Evolutionary conservation across 805 yeast species (phyloP).

Genomic region (Metschnikowia kofuensis): DNA sequence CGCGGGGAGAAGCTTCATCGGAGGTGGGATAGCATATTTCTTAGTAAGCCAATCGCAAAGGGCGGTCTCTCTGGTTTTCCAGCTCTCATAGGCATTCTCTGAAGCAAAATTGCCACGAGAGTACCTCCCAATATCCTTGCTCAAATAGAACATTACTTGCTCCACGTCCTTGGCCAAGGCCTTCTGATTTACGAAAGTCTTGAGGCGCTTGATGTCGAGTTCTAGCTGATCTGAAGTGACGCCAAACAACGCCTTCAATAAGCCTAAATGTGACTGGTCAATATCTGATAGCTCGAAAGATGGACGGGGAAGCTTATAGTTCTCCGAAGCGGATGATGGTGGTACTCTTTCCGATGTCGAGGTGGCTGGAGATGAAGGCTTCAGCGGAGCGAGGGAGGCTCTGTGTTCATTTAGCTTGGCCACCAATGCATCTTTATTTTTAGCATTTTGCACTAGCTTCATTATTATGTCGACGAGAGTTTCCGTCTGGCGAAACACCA

Average conservation of each 20-base stretch:
- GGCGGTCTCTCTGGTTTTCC: constrained; percentile 31
- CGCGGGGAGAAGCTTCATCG: constrained; percentile 27
- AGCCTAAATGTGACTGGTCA: constrained; percentile 41
- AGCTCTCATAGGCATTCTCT: constrained; percentile 23
- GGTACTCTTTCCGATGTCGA: neutral
- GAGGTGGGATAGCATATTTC: constrained; percentile 34
- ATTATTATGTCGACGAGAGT: constrained; percentile 38
- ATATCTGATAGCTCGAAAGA: constrained; percentile 55
- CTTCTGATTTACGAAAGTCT: constrained; percentile 39
- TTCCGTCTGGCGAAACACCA: constrained; percentile 36
- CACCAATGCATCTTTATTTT: constrained; percentile 35
- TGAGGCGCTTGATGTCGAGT: constrained; percentile 47
- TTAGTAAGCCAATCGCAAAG: constrained; percentile 22
- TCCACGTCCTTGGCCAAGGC: constrained; percentile 36
- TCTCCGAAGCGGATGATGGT: neutral
- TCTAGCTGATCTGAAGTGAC: constrained; percentile 51
- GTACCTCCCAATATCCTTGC: constrained; percentile 42
- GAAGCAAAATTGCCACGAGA: constrained; percentile 24
- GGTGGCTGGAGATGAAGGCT: constrained; percentile 5
- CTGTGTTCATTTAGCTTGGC: constrained; percentile 44
- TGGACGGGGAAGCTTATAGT: constrained; percentile 37
- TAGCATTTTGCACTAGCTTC: constrained; percentile 35
- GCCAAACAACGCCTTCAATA: constrained; percentile 48
- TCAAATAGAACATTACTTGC: constrained; percentile 31
- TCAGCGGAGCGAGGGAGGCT: constrained; percentile 31